Percentiles rank a stretch among this genome's conserved stretches.
These are phyloP conservation scores for Psidium guajava DNA, from an alignment of 345 rosid genomes.

Conservation along the genomic window DNA sequence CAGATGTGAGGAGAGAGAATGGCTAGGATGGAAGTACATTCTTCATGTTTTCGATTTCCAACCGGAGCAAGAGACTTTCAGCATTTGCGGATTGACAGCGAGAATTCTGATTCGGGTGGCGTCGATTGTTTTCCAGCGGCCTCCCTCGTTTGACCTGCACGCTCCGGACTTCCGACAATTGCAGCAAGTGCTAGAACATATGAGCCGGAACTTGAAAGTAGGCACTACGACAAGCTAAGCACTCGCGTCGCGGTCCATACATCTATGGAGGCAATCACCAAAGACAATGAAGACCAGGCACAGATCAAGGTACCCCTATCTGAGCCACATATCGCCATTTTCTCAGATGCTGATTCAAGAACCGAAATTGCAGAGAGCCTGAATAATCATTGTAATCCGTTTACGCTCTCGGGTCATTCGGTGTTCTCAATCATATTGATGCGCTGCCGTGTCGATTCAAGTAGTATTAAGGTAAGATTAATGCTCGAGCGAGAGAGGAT, in stretches of 20 bases:
- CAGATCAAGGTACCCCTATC: not conserved
- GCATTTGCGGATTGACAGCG: slow-evolving; percentile 20
- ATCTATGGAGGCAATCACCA: not conserved
- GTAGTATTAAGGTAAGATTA: not conserved
- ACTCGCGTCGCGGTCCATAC: not conserved
- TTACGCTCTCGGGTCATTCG: not conserved
- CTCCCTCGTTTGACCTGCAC: slow-evolving; percentile 5
- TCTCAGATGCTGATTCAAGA: not conserved
- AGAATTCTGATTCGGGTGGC: slow-evolving; percentile 26
- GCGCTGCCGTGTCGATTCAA: not conserved
- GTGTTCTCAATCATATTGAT: not conserved
- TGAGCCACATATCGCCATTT: not conserved
- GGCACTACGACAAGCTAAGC: not conserved
- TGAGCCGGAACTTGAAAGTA: not conserved
- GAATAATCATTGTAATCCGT: not conserved
- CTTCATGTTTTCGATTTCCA: slow-evolving; percentile 12
- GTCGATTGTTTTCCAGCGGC: slow-evolving; percentile 9
- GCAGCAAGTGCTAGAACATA: not conserved
- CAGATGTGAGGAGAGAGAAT: slow-evolving; percentile 20
- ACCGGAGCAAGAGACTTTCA: slow-evolving; percentile 3
- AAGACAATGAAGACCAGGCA: not conserved
- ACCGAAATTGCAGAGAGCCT: not conserved
- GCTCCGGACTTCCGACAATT: slow-evolving; percentile 21
- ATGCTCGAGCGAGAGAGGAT: not conserved
- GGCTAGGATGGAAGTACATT: slow-evolving; percentile 19